Conservation (phyloP, 1,284 basidiomycete genomes). For the Cerioporus squamosus region DNA sequence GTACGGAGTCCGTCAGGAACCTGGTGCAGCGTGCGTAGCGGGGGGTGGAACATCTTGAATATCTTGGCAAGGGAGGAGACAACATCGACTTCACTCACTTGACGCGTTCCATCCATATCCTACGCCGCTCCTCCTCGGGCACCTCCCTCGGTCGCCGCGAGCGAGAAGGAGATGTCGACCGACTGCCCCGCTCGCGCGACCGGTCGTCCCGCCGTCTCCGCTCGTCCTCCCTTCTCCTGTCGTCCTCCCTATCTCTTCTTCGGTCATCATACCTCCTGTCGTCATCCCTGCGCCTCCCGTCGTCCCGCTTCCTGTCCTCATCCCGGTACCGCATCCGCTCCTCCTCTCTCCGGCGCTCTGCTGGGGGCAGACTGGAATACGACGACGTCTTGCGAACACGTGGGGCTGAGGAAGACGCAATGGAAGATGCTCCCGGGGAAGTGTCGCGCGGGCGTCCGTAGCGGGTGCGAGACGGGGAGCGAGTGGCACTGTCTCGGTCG, state of each 20-base stretch:
- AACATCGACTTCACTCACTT: conserved; percentile 28
- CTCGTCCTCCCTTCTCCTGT: conserved; percentile 5
- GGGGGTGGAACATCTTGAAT: neutral
- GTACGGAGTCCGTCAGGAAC: conserved; percentile 30
- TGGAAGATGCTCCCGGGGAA: conserved; percentile 14
- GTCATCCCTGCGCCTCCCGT: conserved; percentile 4
- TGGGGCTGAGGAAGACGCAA: conserved; percentile 8
- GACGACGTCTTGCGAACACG: conserved; percentile 7
- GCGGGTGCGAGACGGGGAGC: neutral
- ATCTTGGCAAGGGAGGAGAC: no score
- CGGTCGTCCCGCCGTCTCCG: conserved; percentile 1
- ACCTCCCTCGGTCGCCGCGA: conserved; percentile 13
- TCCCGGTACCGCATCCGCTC: neutral
- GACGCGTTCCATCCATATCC: conserved; percentile 37
- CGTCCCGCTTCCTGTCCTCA: conserved; percentile 7
- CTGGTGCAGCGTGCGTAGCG: conserved; percentile 15
- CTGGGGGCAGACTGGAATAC: neutral
- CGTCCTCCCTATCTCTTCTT: conserved; percentile 4
- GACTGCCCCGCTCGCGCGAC: conserved; percentile 11
- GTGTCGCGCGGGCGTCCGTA: neutral
- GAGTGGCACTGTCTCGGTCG: conserved; percentile 3
- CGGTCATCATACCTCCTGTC: conserved; percentile 5
- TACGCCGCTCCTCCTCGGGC: conserved; percentile 29
- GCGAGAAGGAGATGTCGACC: conserved; percentile 8
- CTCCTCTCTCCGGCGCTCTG: conserved; percentile 4